These are phyloP conservation scores for Collariella sp. DNA, from an alignment of 495 filamentous ascomycete genomes.

Conservation along the genomic window DNA sequence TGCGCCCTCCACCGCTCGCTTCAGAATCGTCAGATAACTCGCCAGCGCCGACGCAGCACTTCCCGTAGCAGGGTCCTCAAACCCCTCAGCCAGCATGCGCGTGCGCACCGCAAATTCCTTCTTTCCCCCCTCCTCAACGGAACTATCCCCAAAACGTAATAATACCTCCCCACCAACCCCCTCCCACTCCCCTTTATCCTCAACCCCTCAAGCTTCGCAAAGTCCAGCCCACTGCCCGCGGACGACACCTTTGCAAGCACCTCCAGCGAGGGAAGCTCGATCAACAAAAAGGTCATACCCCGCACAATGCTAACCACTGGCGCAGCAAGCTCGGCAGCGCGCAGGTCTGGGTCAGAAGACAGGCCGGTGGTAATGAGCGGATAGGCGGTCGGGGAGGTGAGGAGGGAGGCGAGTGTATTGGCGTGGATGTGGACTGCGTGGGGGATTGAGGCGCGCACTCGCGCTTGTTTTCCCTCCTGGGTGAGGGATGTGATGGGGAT, in stretches of 20 bases:
- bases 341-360: conserved; percentile 22
- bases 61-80: conserved; percentile 65
- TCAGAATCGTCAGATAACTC: conserved; percentile 45
- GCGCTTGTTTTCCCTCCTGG: neutral
- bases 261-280: conserved; percentile 41
- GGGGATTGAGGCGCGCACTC: conserved; percentile 50
- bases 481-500: conserved; percentile 20
- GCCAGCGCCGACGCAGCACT: conserved; percentile 51
- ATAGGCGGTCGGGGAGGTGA: neutral
- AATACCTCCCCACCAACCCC: conserved; percentile 49
- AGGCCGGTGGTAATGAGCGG: conserved; percentile 16
- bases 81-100: conserved; percentile 48
- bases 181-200: conserved; percentile 50
- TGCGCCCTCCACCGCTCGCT: conserved; percentile 23
- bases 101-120: conserved; percentile 23
- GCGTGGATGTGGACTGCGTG: conserved; percentile 58
- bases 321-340: conserved; percentile 28
- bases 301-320: conserved; percentile 57
- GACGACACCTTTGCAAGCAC: conserved; percentile 31
- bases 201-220: conserved; percentile 18
- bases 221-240: conserved; percentile 23
- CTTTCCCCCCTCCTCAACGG: conserved; percentile 20
- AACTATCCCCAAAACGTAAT: conserved; percentile 45
- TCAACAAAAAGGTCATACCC: conserved; percentile 58
- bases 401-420: conserved; percentile 20